Conservation (phyloP, 192 early-diverging fungal species). For the Neocallimastix lanati region DNA sequence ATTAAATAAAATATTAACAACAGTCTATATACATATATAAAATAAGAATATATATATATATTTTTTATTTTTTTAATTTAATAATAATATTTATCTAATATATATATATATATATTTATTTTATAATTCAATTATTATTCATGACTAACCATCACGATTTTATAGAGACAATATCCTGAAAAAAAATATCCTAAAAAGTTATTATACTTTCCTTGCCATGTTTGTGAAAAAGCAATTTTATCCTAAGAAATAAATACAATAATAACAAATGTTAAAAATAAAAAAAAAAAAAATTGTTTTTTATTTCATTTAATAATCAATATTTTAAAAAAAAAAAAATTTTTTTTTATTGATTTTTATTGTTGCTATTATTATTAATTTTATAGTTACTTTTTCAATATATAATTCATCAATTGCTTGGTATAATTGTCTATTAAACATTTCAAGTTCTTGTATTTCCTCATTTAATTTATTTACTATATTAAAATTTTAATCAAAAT, state of each 20-base stretch:
- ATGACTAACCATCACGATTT: slow-evolving; percentile 52
- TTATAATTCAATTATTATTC: no score
- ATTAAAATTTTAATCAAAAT: slow-evolving; percentile 12
- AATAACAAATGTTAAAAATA: no score
- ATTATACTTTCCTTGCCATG: slow-evolving; percentile 51
- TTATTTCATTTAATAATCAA: no score
- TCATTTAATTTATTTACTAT: slow-evolving; percentile 10
- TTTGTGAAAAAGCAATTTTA: slow-evolving; percentile 35
- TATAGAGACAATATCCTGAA: slow-evolving; percentile 77
- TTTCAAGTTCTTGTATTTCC: slow-evolving; percentile 39
- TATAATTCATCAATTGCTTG: slow-evolving; percentile 66
- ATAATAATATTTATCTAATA: not conserved
- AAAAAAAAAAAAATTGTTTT: no score
- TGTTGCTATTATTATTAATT: not conserved
- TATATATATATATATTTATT: no score
- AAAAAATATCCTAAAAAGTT: slow-evolving; percentile 74
- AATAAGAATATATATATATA: not conserved
- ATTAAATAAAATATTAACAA: slow-evolving; percentile 58
- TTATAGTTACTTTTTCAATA: slow-evolving; percentile 33
- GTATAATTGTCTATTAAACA: slow-evolving; percentile 48
- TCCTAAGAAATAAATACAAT: slow-evolving; percentile 11
- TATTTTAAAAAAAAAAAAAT: no score
- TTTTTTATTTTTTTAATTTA: not conserved
- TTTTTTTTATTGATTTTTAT: no score
- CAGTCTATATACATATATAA: slow-evolving; percentile 27